Evolutionary conservation across 352 stramenopile genomes (phyloP).

Genomic region (Pythium aphanidermatum): DNA sequence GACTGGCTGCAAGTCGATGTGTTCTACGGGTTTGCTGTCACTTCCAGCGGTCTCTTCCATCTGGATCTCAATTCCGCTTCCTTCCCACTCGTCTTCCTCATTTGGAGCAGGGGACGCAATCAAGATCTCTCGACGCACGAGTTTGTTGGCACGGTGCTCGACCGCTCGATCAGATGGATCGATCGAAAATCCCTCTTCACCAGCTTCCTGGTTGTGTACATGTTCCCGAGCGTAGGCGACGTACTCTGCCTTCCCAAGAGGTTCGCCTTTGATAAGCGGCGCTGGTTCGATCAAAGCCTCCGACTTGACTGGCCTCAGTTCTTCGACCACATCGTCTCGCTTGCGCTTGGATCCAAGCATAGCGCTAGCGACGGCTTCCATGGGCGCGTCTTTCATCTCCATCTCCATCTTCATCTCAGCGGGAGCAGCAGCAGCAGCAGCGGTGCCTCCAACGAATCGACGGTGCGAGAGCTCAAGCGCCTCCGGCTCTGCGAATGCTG

Average conservation of each 20-base stretch:
- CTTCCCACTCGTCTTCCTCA: constrained; percentile 75
- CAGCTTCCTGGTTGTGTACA: constrained; percentile 70
- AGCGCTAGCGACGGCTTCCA: constrained; percentile 3
- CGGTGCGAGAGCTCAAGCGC: constrained; percentile 32
- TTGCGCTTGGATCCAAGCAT: constrained; percentile 22
- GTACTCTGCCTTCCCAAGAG: constrained; percentile 16
- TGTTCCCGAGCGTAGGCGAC: constrained; percentile 74
- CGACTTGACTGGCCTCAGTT: neutral
- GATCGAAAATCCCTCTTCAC: constrained; percentile 81
- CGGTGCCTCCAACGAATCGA: neutral
- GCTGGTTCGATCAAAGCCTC: constrained; percentile 11
- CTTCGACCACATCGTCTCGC: constrained; percentile 3
- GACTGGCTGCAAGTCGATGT: constrained; percentile 81
- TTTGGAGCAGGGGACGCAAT: constrained; percentile 74
- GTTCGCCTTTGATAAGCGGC: constrained; percentile 17
- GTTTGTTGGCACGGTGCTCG: constrained; percentile 78
- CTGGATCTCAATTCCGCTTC: constrained; percentile 22
- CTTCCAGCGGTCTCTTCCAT: constrained; percentile 30
- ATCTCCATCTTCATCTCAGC: too few relatives aligned
- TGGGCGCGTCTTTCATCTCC: too few relatives aligned
- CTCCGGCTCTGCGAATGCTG: constrained; percentile 31
- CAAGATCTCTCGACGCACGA: constrained; percentile 78
- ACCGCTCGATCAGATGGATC: constrained; percentile 78
- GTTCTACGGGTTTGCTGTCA: constrained; percentile 40
- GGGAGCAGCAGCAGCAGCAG: constrained; percentile 5